Base-by-base conservation (phyloP, 768 basidiomycete genomes). In the Lentinula guzmanii region DNA sequence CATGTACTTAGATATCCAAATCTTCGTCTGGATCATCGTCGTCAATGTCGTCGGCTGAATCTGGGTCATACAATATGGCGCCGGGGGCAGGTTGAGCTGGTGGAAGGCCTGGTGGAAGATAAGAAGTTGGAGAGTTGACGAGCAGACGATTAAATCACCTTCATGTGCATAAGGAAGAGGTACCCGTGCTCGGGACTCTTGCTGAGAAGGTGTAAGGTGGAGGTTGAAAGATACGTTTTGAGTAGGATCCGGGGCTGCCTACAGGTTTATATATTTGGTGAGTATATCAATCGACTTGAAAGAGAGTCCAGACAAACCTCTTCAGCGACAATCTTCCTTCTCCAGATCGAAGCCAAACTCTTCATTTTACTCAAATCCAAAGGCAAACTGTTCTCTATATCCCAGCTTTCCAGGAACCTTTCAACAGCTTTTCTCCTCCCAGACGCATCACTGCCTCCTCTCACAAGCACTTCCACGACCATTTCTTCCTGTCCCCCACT, bases 11-110 rank as follows among this genome's bases (percentile, higher is more conserved):
- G 61, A 95, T 90, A 67, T 96, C 91, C 62, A 96, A 76, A 73
- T 96, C 94, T 70, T 96, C 95, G 66, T 97, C 95, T 21, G 95
- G 95, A 76, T 97, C 95, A 60, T 96, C 95, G 59, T 95, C 95
- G 69, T 97, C 95, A 55, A 95, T 83, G 65, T 97, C 95, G 68
- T 97, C 95, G 31, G 90, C 93, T 31, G 91, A 93, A 70, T 95
- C 95, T 8, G 95, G 93, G 66, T 95, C 92, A 65, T 96, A 97
- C 63, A 88, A 78, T 59, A 97, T 95, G 1, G 83, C 79, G 9
- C 78, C 76, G 31, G 71, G 66, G 5, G 65, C 55, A n/a, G 55
- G 48, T 45, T 55, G 61, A n/a, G 33, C 15, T 24, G 10, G 1
- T 4, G 51, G 18, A n/a, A 33, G 41, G 21, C 53, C 61, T 61